A percentile compares a stretch with the other conserved stretches of the same genome.
Conservation (phyloP, 805 yeast species). For the Zygosaccharomyces gambellarensis region DNA sequence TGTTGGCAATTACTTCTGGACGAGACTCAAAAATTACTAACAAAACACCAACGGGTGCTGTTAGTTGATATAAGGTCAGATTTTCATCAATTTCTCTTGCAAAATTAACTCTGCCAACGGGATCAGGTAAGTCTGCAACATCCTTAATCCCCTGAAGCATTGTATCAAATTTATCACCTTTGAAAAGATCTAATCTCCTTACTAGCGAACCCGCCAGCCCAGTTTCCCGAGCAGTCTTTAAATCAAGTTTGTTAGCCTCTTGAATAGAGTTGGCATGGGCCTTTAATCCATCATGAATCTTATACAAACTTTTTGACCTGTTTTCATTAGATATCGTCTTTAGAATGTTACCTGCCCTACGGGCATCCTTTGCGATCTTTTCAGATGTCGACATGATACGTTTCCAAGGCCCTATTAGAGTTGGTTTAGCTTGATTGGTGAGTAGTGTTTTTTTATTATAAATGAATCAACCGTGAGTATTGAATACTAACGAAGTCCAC, state of each 20-base stretch:
- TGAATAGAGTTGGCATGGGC: slow-evolving; percentile 58
- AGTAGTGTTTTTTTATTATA: background rate
- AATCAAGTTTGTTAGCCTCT: slow-evolving; percentile 68
- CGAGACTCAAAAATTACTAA: slow-evolving; percentile 91
- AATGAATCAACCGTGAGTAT: background rate
- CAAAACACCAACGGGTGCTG: slow-evolving; percentile 93
- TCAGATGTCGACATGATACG: slow-evolving; percentile 43
- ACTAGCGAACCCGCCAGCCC: slow-evolving; percentile 66
- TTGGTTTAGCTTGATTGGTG: background rate
- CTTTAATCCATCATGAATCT: slow-evolving; percentile 65
- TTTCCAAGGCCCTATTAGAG: background rate
- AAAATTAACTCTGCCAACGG: slow-evolving; percentile 82
- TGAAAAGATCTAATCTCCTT: slow-evolving; percentile 77
- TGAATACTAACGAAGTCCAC: background rate
- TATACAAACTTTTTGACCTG: slow-evolving; percentile 66
- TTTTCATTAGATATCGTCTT: slow-evolving; percentile 72
- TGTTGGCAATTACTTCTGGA: slow-evolving; percentile 98
- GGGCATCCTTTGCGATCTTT: slow-evolving; percentile 74
- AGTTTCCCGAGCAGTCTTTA: slow-evolving; percentile 60
- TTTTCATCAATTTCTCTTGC: slow-evolving; percentile 86
- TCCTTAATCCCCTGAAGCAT: slow-evolving; percentile 95
- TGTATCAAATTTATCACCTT: slow-evolving; percentile 79
- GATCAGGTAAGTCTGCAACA: slow-evolving; percentile 85
- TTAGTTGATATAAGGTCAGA: slow-evolving; percentile 72
- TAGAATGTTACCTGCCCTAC: slow-evolving; percentile 73